Conservation (phyloP, 2,329 filamentous ascomycete genomes). For the Phialophora tarda region DNA sequence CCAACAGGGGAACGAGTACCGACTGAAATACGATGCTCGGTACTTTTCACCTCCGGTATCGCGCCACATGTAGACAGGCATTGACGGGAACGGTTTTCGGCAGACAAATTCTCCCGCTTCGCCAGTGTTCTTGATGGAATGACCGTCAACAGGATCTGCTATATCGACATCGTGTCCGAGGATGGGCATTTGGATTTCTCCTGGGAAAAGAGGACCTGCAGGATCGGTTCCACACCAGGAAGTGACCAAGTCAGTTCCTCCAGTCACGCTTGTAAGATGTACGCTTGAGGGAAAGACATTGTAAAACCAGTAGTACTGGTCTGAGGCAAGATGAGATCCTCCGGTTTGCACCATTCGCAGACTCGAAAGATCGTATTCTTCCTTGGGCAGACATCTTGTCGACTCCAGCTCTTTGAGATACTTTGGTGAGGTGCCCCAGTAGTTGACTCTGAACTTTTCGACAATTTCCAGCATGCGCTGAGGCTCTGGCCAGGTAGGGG, state of each 20-base stretch:
- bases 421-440: constrained; percentile 73
- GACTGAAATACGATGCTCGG: constrained; percentile 44
- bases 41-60: constrained; percentile 60
- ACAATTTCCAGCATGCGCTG: constrained; percentile 50
- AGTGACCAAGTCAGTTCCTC: constrained; percentile 43
- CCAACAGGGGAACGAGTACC: constrained; percentile 38
- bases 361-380: constrained; percentile 49
- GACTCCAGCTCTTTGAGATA: constrained; percentile 77
- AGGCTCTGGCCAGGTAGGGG: constrained; percentile 73
- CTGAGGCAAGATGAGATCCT: constrained; percentile 25
- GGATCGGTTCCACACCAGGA: constrained; percentile 44
- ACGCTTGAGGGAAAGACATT: constrained; percentile 23
- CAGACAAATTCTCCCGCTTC: constrained; percentile 76
- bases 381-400: constrained; percentile 62
- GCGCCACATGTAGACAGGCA: constrained; percentile 70
- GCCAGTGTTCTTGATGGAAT: constrained; percentile 49
- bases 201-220: constrained; percentile 65
- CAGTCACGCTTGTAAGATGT: constrained; percentile 38
- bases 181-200: constrained; percentile 60
- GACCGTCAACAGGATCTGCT: constrained; percentile 22
- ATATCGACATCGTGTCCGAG: constrained; percentile 51
- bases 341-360: constrained; percentile 22
- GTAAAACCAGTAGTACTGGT: constrained; percentile 20
- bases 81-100: constrained; percentile 73
- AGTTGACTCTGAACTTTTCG: constrained; percentile 66